Conservation (phyloP, 1,284 basidiomycete species). For the Trametes sp. region DNA sequence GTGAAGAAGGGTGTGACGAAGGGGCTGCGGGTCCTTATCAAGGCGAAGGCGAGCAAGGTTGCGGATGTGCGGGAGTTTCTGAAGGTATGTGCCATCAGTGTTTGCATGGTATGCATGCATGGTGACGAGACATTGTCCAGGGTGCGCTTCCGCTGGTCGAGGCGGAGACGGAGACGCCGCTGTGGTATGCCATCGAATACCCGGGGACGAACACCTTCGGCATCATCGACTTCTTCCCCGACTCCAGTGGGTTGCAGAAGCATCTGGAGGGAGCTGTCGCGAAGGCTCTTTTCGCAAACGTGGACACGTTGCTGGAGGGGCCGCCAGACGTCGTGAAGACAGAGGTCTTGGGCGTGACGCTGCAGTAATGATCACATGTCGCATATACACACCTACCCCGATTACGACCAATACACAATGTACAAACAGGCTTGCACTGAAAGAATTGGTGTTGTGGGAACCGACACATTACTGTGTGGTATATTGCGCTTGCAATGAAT, state of each 20-base stretch:
- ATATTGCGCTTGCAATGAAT: too few species aligned
- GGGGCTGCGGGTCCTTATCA: constrained; percentile 46
- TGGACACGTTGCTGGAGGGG: constrained; percentile 43
- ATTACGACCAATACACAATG: too few species aligned
- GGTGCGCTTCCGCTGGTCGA: constrained; percentile 46
- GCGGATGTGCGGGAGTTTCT: constrained; percentile 48
- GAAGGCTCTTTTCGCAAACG: constrained; percentile 45
- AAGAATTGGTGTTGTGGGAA: too few species aligned
- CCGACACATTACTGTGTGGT: too few species aligned
- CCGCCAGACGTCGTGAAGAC: constrained; percentile 45
- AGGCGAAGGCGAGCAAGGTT: constrained; percentile 47
- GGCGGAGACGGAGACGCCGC: constrained; percentile 44
- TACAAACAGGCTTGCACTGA: too few species aligned
- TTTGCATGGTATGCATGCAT: not conserved
- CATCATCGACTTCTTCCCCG: constrained; percentile 50
- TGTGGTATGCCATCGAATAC: constrained; percentile 51
- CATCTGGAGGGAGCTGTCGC: constrained; percentile 49
- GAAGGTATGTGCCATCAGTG: constrained; percentile 37
- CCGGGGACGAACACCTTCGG: constrained; percentile 48
- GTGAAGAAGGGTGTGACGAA: constrained; percentile 41
- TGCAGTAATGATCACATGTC: constrained; percentile 5
- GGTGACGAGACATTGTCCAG: constrained; percentile 26
- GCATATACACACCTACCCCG: too few species aligned
- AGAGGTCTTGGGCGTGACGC: constrained; percentile 44
- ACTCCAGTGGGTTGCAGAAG: constrained; percentile 43